phyloP scores from a whole-genome alignment of 2,329 filamentous ascomycete species.

The Ceratocystis cacaofunesta region DNA sequence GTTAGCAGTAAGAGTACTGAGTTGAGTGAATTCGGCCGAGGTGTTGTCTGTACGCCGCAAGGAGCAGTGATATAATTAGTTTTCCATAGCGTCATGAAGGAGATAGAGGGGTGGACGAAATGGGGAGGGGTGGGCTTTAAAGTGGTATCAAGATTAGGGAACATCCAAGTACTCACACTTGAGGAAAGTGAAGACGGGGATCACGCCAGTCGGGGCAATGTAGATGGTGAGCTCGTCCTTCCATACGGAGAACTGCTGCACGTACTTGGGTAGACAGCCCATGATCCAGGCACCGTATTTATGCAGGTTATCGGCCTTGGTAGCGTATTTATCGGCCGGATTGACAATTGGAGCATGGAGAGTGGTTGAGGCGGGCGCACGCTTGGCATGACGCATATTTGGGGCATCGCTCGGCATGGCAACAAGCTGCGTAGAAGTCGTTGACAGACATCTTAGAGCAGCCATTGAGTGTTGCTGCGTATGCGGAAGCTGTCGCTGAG shows the following conservation, averaged over 20 bases:
- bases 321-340: conserved; percentile 80
- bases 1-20: conserved; percentile 83
- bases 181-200: conserved; percentile 86
- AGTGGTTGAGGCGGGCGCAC: conserved; percentile 38
- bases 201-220: conserved; percentile 72
- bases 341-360: conserved; percentile 73
- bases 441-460: conserved; percentile 21
- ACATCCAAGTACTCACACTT: conserved; percentile 75
- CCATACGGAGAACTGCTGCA: conserved; percentile 99
- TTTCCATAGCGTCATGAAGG: neutral
- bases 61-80: neutral
- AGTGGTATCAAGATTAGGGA: conserved; percentile 53
- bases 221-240: conserved; percentile 96
- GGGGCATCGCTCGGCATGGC: conserved; percentile 44
- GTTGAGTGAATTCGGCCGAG: conserved; percentile 86
- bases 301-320: conserved; percentile 77
- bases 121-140: conserved; percentile 39
- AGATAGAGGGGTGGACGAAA: neutral
- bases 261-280: conserved; percentile 90
- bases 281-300: conserved; percentile 93
- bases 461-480: conserved; percentile 25
- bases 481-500: neutral
- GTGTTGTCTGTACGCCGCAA: conserved; percentile 55
- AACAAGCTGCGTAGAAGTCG: conserved; percentile 35
- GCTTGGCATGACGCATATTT: conserved; percentile 53